Base-by-base conservation (phyloP, 805 yeast species). In the Starmerella riodocensis region DNA sequence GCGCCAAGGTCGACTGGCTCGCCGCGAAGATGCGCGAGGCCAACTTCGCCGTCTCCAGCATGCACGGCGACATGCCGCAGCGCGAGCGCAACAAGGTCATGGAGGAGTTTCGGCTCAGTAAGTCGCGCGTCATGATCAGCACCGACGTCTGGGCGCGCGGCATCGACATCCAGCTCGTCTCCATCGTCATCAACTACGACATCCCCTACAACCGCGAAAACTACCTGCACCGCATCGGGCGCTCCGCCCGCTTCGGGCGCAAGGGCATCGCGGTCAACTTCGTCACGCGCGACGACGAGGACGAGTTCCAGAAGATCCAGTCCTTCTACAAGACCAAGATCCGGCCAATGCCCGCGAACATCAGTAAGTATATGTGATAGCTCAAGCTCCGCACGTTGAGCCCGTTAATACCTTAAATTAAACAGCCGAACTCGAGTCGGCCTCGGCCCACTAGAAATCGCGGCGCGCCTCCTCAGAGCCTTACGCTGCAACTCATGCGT, bases 101-200 rank as follows among this genome's bases (percentile, higher is more conserved):
- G 98, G 75, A 76, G 60, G 96, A 86, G 62, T 91, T 91, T 74
- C 73, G 98, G 62, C 69, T 79, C 43, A 98, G 98, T 44, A 74
- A 80, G 51, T 82, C 95, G 39, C 74, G 98, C 60, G 88, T 91
- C 36, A 69, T 91, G 60, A 91, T 91, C 58, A 79, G 96, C 51
- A 91, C 98, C 30, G 98, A 91, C 64, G 80, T 91, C 55, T 81
- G 88, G 78, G 98, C 98, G 36, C 74, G 98, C 65, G 98, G 98
- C 59, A 91, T 88, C 51, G 98, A 88, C 64, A 97, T 88, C 45
- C 98, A 88, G 68, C 97, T 88, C 60, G 95, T 88, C 35, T 86
- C 96, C 11, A 66, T 88, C 51, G 98, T 88, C 45, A 83, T 88
- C 57, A 88, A 88, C 71, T 88, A 82, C 66, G 98, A 88, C 63